Evolutionary conservation across 805 yeast species (phyloP).

Genomic region (Hanseniaspora singularis): DNA sequence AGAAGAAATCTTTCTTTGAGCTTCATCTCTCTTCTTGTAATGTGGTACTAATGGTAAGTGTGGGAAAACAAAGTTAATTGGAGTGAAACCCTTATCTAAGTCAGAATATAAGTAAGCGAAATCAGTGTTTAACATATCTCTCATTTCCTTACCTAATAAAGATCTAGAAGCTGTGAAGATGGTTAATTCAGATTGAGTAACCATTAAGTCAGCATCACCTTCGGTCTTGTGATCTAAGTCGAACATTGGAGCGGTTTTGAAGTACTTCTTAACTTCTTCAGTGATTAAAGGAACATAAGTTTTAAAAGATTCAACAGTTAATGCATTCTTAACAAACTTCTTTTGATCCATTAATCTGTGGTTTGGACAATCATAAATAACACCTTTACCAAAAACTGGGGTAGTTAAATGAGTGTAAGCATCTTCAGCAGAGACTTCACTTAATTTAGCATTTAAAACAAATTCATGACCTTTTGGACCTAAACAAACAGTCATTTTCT

Average conservation of each 20-base stretch:
- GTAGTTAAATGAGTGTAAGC: conserved; percentile 95
- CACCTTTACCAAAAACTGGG: conserved; percentile 98
- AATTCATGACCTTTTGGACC: conserved; percentile 98
- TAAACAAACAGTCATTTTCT: conserved; percentile 84
- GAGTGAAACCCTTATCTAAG: conserved; percentile 93
- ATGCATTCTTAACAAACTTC: conserved; percentile 84
- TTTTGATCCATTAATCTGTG: conserved; percentile 93
- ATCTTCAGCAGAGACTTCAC: conserved; percentile 89
- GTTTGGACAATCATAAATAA: conserved; percentile 93
- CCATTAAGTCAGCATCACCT: conserved; percentile 58
- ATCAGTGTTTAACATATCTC: conserved; percentile 64
- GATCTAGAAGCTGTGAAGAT: conserved; percentile 92
- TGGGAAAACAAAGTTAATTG: conserved; percentile 90
- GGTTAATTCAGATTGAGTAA: conserved; percentile 86
- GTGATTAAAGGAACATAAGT: conserved; percentile 78
- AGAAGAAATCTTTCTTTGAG: conserved; percentile 66
- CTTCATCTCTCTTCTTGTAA: conserved; percentile 73
- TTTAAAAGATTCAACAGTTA: conserved; percentile 73
- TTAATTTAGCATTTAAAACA: conserved; percentile 76
- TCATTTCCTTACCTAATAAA: conserved; percentile 80
- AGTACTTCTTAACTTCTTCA: conserved; percentile 61
- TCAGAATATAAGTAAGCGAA: conserved; percentile 82
- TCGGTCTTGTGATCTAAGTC: conserved; percentile 29
- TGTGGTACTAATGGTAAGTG: conserved; percentile 70
- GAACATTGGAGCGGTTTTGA: conserved; percentile 42